phyloP scores from a whole-genome alignment of 75 land plant species.

The Adiantum capillusveneris region DNA sequence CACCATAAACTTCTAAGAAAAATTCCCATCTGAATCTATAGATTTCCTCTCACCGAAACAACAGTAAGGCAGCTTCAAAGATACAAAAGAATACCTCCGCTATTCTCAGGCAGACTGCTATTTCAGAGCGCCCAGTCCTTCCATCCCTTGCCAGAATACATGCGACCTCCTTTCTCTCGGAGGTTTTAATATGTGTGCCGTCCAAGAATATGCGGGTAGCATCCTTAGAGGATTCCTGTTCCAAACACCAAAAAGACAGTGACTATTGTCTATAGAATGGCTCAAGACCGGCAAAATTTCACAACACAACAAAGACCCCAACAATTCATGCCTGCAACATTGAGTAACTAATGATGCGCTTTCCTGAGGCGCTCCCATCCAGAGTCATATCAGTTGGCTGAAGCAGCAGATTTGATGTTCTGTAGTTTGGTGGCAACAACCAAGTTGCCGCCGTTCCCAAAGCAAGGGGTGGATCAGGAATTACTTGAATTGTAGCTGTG shows the following conservation, averaged over 20 bases:
- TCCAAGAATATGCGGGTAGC: slow-evolving; percentile 35
- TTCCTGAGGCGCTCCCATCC: neutral
- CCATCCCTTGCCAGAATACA: slow-evolving; percentile 82
- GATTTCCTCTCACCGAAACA: too few species aligned
- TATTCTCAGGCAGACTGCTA: slow-evolving; percentile 86
- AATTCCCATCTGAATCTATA: too few species aligned
- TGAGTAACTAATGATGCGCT: slow-evolving; percentile 40
- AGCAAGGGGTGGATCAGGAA: slow-evolving; percentile 79
- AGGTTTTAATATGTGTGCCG: slow-evolving; percentile 54
- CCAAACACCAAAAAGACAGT: neutral
- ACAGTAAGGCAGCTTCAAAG: too few species aligned
- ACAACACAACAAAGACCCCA: too few species aligned
- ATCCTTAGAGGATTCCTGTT: slow-evolving; percentile 22
- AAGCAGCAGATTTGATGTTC: slow-evolving; percentile 59
- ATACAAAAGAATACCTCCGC: slow-evolving; percentile 56
- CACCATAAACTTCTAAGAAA: too few species aligned
- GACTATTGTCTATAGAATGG: neutral
- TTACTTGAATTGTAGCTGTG: slow-evolving; percentile 43
- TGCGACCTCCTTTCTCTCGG: slow-evolving; percentile 51
- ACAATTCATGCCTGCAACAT: slow-evolving; percentile 32
- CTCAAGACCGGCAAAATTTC: slow-evolving; percentile 3
- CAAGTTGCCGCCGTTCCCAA: slow-evolving; percentile 76
- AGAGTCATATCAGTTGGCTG: slow-evolving; percentile 27
- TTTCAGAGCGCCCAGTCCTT: slow-evolving; percentile 56
- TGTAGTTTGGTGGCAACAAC: slow-evolving; percentile 82